Evolutionary conservation across 306 rosid species (phyloP).

Genomic region (Trichosanthes cucumerina): DNA sequence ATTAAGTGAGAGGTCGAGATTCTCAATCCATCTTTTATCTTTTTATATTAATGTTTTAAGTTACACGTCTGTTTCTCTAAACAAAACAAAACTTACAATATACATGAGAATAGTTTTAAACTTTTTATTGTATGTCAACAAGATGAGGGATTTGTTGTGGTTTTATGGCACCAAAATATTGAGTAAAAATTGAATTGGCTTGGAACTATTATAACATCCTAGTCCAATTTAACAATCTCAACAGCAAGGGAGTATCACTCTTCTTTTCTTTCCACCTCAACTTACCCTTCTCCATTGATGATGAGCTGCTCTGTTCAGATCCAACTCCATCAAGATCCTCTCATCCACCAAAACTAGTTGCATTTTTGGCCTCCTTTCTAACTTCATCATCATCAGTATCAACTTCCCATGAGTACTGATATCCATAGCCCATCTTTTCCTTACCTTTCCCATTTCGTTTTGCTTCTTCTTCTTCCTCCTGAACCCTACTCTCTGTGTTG

Average conservation of each 20-base stretch:
- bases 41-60: too few species aligned
- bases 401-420: constrained; percentile 77
- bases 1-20: not conserved
- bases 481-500: constrained; percentile 10
- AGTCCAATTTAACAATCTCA: constrained; percentile 84
- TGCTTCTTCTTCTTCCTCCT: constrained; percentile 21
- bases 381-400: constrained; percentile 32
- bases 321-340: constrained; percentile 65
- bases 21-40: not conserved
- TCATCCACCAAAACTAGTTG: constrained; percentile 67
- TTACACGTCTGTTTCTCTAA: not conserved
- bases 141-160: not conserved
- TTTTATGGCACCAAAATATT: not conserved
- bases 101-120: not conserved
- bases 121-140: not conserved
- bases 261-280: constrained; percentile 56
- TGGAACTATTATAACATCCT: too few species aligned
- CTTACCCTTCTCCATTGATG: constrained; percentile 33
- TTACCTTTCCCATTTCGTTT: constrained; percentile 21
- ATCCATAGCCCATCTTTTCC: constrained; percentile 34
- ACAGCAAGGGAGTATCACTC: constrained; percentile 59
- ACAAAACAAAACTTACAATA: not conserved
- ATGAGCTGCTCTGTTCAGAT: constrained; percentile 6
- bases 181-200: not conserved
- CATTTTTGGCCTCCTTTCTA: constrained; percentile 21